A percentile compares a stretch with the other conserved stretches of the same genome.
Conservation (phyloP, 257 asterid genomes). For the Handroanthus guayacan region DNA sequence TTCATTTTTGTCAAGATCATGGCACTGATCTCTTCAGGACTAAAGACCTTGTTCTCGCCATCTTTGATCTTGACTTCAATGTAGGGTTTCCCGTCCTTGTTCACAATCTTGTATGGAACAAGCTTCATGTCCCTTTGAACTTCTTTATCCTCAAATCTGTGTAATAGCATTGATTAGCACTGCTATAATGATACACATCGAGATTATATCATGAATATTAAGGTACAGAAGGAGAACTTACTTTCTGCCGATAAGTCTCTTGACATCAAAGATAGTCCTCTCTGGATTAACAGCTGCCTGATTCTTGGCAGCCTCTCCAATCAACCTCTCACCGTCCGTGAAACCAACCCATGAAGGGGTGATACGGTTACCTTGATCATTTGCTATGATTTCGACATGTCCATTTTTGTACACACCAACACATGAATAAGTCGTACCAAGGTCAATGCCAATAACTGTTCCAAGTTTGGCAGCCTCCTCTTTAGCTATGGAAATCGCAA, state of each 20-base stretch:
- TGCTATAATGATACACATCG: not conserved
- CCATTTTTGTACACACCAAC: conserved; percentile 98
- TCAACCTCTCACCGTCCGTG: conserved; percentile 86
- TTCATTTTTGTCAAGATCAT: conserved; percentile 92
- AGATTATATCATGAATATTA: conserved; percentile 15
- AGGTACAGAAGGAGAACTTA: conserved; percentile 37
- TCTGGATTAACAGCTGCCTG: conserved; percentile 89
- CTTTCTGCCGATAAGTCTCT: conserved; percentile 98
- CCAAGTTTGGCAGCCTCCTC: conserved; percentile 87
- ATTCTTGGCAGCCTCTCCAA: conserved; percentile 98
- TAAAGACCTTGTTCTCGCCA: conserved; percentile 89
- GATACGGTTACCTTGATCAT: conserved; percentile 94
- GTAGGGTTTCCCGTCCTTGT: conserved; percentile 92
- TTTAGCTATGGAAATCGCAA: conserved; percentile 59
- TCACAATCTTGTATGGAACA: conserved; percentile 86
- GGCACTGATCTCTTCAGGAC: conserved; percentile 96
- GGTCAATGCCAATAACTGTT: conserved; percentile 92
- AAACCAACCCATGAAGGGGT: conserved; percentile 98
- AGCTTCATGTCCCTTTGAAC: conserved; percentile 93
- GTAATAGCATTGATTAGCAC: conserved; percentile 15
- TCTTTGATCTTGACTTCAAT: conserved; percentile 79
- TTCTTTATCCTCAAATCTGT: conserved; percentile 90
- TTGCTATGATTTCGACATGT: conserved; percentile 91
- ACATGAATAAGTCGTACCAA: conserved; percentile 95
- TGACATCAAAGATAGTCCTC: conserved; percentile 92